Conservation (phyloP, 2,329 filamentous ascomycete species). For the Scortechinia acanthostroma region DNA sequence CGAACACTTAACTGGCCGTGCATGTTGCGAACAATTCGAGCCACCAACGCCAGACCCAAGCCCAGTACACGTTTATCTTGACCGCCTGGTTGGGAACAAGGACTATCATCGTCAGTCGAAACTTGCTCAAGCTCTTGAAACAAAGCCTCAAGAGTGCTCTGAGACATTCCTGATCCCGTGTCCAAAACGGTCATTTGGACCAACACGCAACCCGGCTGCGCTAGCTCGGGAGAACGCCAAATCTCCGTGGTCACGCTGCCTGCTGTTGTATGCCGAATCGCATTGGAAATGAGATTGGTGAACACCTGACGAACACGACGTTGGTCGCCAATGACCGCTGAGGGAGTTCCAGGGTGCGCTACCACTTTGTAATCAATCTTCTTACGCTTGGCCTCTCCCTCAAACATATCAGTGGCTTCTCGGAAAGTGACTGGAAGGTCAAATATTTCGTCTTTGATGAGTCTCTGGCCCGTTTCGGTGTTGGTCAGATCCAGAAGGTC, state of each 20-base stretch:
- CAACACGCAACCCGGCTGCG: constrained; percentile 43
- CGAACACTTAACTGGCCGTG: constrained; percentile 79
- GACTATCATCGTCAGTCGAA: constrained; percentile 20
- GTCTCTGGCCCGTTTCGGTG: constrained; percentile 71
- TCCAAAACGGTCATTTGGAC: constrained; percentile 73
- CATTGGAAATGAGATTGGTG: constrained; percentile 77
- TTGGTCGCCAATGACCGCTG: constrained; percentile 69
- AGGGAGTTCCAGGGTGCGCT: constrained; percentile 63
- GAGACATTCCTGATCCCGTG: constrained; percentile 68
- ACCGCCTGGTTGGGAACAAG: constrained; percentile 8
- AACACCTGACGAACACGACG: constrained; percentile 76
- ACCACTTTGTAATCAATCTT: constrained; percentile 63
- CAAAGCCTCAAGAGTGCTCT: constrained; percentile 41
- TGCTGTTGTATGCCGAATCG: constrained; percentile 66
- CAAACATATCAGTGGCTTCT: constrained; percentile 72
- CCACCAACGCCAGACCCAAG: constrained; percentile 81
- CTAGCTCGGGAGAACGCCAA: constrained; percentile 42
- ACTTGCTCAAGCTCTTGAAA: constrained; percentile 55
- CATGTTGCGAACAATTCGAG: constrained; percentile 84
- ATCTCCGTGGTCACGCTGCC: constrained; percentile 68
- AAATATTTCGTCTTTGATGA: constrained; percentile 77
- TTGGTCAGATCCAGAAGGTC: constrained; percentile 84
- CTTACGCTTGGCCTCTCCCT: constrained; percentile 70
- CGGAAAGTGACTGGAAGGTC: constrained; percentile 63
- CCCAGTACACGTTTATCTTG: constrained; percentile 50